A percentile compares a stretch with the other conserved stretches of the same genome.
Conservation (phyloP, 202 grass and related monocot genomes). For the Panicum hallii region DNA sequence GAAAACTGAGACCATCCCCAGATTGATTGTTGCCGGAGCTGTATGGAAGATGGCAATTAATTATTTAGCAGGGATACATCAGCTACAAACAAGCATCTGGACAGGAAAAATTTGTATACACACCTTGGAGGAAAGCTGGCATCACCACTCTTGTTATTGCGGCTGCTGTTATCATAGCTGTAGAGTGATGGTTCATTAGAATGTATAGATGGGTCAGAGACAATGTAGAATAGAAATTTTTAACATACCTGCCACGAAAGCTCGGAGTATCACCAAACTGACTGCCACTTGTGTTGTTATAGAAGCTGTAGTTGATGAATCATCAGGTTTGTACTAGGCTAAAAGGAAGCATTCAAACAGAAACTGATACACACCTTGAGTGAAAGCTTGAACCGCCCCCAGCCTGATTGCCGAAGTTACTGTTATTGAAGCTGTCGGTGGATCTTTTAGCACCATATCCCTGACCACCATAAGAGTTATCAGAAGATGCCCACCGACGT, state of each 20-base stretch:
- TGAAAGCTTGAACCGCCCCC: slow-evolving; percentile 52
- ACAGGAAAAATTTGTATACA: slow-evolving; percentile 27
- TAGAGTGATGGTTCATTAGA: slow-evolving; percentile 29
- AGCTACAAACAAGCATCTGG: slow-evolving; percentile 25
- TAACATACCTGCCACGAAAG: slow-evolving; percentile 40
- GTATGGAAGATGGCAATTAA: slow-evolving; percentile 21
- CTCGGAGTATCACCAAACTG: slow-evolving; percentile 39
- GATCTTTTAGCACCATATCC: slow-evolving; percentile 45
- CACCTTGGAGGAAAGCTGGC: slow-evolving; percentile 53
- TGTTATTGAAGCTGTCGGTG: slow-evolving; percentile 33
- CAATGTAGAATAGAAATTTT: slow-evolving; percentile 20
- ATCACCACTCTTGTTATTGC: slow-evolving; percentile 40
- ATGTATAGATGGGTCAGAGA: not conserved
- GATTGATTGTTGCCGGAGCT: slow-evolving; percentile 44
- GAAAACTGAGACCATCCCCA: slow-evolving; percentile 64
- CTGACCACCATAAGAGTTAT: slow-evolving; percentile 54
- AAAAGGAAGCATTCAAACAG: slow-evolving; percentile 34
- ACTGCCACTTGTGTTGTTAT: slow-evolving; percentile 40
- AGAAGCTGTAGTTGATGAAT: slow-evolving; percentile 37
- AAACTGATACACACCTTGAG: slow-evolving; percentile 46
- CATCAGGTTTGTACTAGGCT: slow-evolving; percentile 9
- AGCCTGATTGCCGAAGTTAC: slow-evolving; percentile 32
- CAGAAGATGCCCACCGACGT: slow-evolving; percentile 64
- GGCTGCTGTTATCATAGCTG: slow-evolving; percentile 51
- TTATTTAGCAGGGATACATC: slow-evolving; percentile 30